Base-by-base conservation (phyloP, 768 basidiomycete species). In the Rickenella mellea region DNA sequence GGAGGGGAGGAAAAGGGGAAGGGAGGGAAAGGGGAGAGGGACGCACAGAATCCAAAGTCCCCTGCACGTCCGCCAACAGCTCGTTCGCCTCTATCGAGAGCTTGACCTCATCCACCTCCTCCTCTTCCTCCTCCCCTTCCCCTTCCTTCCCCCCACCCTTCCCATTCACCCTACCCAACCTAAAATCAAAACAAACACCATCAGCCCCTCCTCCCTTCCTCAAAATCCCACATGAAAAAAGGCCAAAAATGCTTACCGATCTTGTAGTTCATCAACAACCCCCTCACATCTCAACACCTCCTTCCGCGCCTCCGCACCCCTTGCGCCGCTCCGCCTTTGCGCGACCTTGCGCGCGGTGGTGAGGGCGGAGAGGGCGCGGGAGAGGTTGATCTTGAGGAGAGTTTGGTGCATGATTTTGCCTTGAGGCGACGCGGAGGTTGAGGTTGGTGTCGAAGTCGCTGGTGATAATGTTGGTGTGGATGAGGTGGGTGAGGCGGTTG, bases 271-370 rank as follows among this genome's bases (percentile, higher is more conserved):
- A 4, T 52, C 61, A 6, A 74, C 54, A 15, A 58, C 55, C 7
- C 54, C 62, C 51, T 80, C 77, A 1, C 65, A 63, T 4, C 55
- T 59, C 15, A 75, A 60, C 21, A 75, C 62, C 12, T 68, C 68
- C 49, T 73, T 70, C 35, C 78, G 67, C 6, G 79, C 74, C 12
- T 71, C 68, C 31, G 70, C 69, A 0, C 80, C 78, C 21, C 78
- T 59, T 7, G 76, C 67, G 1, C 79, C 78, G 5, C 70, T 72
- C 25, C 77, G 61, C 40, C 73, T 62, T 2, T 59, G 53, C 0
- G 80, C 78, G 12, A 73, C 67, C 46, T 72, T 69, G 41, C 53
- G 50, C 10, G 60, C 45, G 27, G 20, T 38, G 45, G 24, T 42
- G 24, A 46, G 45, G 12, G 41, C 38, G 15, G 41, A 36, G 45